Evolutionary conservation across 805 yeast species (phyloP).

Genomic region (Wickerhamomyces mucosus): DNA sequence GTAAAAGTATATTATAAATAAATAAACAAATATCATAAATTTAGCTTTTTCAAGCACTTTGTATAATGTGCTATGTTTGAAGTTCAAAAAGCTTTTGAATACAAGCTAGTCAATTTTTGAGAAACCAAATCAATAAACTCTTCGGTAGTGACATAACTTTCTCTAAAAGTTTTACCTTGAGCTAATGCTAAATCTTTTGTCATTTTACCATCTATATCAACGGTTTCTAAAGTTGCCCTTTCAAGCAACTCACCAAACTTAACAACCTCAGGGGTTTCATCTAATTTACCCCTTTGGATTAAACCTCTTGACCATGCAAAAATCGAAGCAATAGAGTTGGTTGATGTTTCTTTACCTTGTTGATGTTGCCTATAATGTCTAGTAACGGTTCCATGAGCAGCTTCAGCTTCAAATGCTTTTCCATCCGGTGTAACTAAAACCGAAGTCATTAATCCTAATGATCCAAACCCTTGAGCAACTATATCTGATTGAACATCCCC

Average conservation of each 20-base stretch:
- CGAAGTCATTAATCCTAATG: slow-evolving; percentile 94
- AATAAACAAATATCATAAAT: too few species aligned
- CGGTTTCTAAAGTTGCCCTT: slow-evolving; percentile 80
- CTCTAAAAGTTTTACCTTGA: slow-evolving; percentile 76
- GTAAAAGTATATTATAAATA: too few species aligned
- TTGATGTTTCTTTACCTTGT: slow-evolving; percentile 94
- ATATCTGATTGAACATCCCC: slow-evolving; percentile 97
- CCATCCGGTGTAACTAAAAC: slow-evolving; percentile 97
- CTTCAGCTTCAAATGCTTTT: slow-evolving; percentile 90
- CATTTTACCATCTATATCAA: slow-evolving; percentile 77
- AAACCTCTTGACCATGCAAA: slow-evolving; percentile 96
- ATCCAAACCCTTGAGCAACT: slow-evolving; percentile 97
- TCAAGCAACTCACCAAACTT: slow-evolving; percentile 74
- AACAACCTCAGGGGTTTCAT: slow-evolving; percentile 76
- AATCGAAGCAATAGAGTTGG: slow-evolving; percentile 94
- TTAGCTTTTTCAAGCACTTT: too few species aligned
- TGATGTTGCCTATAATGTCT: slow-evolving; percentile 95
- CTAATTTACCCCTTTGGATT: slow-evolving; percentile 85
- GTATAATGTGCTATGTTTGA: too few species aligned
- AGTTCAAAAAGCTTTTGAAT: too few species aligned
- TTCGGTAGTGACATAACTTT: slow-evolving; percentile 79
- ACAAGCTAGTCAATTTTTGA: too few species aligned
- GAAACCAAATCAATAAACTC: slow-evolving; percentile 84
- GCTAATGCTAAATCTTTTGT: slow-evolving; percentile 94
- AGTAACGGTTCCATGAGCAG: slow-evolving; percentile 99